phyloP scores from a whole-genome alignment of 139 green algal genomes.

The Raphidocelis subcapitata region DNA sequence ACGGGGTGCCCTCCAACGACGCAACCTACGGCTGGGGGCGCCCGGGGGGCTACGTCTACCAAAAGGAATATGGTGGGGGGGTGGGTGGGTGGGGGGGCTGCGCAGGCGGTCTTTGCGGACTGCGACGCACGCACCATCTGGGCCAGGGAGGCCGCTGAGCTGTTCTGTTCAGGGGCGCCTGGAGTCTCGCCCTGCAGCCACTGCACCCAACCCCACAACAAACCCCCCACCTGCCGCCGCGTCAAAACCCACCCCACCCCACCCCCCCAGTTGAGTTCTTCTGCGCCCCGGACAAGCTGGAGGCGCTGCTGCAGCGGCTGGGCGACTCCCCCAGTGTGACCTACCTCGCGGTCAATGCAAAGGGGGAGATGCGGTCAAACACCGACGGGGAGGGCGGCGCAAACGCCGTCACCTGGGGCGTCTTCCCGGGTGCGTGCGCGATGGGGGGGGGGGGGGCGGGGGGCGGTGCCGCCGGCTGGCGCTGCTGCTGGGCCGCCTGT shows the following conservation, averaged over 20 bases:
- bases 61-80: constrained; percentile 67
- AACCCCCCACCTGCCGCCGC: no score
- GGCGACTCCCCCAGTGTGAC: constrained; percentile 47
- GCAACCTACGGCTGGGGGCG: constrained; percentile 69
- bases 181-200: no score
- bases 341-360: constrained; percentile 71
- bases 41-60: constrained; percentile 73
- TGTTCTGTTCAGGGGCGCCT: no score
- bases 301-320: constrained; percentile 49
- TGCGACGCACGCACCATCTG: no score
- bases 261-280: constrained; percentile 76
- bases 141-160: no score
- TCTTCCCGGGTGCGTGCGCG: constrained; percentile 66
- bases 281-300: constrained; percentile 51
- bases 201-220: no score
- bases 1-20: constrained; percentile 55
- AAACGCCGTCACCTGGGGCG: constrained; percentile 84
- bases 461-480: background rate
- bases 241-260: no score
- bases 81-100: no score
- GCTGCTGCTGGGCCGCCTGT: background rate
- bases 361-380: constrained; percentile 57
- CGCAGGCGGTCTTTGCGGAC: no score
- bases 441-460: background rate
- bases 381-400: constrained; percentile 38